Evolutionary conservation across 2,329 filamentous ascomycete species (phyloP).

Genomic region (Sodiomyces alkalinus): DNA sequence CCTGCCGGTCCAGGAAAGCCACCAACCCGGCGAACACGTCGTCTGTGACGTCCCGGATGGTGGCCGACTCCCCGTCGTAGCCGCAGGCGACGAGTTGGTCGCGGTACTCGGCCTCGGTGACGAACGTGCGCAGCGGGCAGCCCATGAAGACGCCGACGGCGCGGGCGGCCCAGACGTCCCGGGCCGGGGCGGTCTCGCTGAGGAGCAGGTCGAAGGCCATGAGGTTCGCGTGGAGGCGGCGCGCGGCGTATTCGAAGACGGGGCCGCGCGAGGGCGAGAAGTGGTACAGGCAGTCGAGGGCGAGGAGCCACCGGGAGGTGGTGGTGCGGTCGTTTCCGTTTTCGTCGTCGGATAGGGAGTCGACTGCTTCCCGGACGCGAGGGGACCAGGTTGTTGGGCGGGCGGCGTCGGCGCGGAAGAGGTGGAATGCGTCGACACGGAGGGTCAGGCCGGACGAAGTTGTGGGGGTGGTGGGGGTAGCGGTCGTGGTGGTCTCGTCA

Average conservation of each 20-base stretch:
- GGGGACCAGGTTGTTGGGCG: conserved; percentile 25
- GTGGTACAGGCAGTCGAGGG: conserved; percentile 41
- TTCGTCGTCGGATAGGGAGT: conserved; percentile 12
- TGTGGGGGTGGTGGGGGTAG: too few relatives aligned
- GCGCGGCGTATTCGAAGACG: conserved; percentile 25
- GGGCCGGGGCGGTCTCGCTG: conserved; percentile 13
- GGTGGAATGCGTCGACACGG: conserved; percentile 12
- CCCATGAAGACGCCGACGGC: conserved; percentile 29
- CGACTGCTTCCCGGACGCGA: conserved; percentile 11
- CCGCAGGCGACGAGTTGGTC: conserved; percentile 28
- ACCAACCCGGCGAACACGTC: conserved; percentile 36
- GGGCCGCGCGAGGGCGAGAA: conserved; percentile 35
- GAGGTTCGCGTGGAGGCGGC: conserved; percentile 26
- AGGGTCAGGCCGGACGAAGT: not conserved
- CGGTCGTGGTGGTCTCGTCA: too few relatives aligned
- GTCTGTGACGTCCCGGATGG: conserved; percentile 33
- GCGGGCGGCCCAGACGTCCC: conserved; percentile 19
- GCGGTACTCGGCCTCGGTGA: conserved; percentile 28
- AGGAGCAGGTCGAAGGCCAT: conserved; percentile 41
- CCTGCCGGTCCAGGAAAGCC: conserved; percentile 22
- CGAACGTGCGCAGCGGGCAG: conserved; percentile 32
- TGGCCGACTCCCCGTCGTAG: conserved; percentile 25
- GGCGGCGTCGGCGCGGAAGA: conserved; percentile 35
- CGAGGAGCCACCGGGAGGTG: conserved; percentile 32
- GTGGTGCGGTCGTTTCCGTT: too few relatives aligned